Conservation (phyloP, 305 asterid genomes). For the Ruellia speciosa region DNA sequence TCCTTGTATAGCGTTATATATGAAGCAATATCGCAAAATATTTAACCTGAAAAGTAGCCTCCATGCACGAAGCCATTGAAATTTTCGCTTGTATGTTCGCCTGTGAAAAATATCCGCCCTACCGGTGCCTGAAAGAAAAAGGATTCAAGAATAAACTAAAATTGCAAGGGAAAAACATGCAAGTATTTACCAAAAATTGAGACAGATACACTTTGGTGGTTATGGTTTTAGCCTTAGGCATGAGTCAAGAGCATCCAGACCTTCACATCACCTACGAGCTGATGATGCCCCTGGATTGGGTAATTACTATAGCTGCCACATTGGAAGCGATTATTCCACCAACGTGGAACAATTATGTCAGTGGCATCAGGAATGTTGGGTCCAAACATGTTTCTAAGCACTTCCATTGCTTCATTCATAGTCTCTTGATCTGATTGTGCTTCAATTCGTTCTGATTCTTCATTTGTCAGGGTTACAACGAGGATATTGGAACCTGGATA, state of each 20-base stretch:
- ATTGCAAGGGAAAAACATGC: neutral
- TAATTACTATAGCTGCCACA: conserved; percentile 88
- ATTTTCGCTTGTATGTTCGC: conserved; percentile 85
- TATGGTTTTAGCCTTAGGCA: neutral
- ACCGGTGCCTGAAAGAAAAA: conserved; percentile 60
- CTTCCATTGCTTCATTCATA: conserved; percentile 79
- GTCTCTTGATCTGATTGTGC: conserved; percentile 75
- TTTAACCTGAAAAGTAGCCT: conserved; percentile 77
- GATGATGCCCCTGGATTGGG: conserved; percentile 56
- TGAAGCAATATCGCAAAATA: neutral
- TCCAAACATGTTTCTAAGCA: conserved; percentile 78
- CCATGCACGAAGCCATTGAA: conserved; percentile 87
- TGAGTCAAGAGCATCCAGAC: conserved; percentile 29
- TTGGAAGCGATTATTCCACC: conserved; percentile 93
- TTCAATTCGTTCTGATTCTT: conserved; percentile 77
- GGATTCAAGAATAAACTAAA: too few relatives aligned
- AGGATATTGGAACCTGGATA: conserved; percentile 80
- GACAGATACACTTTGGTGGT: too few relatives aligned
- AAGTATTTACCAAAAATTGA: too few relatives aligned
- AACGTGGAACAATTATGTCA: conserved; percentile 72
- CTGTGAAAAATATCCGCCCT: conserved; percentile 76
- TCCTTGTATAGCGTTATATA: neutral
- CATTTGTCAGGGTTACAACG: conserved; percentile 81
- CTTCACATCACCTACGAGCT: conserved; percentile 57
- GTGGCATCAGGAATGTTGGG: conserved; percentile 58